These are phyloP conservation scores for Leccinum incarnatum DNA, from an alignment of 768 basidiomycete species.

Conservation along the genomic window DNA sequence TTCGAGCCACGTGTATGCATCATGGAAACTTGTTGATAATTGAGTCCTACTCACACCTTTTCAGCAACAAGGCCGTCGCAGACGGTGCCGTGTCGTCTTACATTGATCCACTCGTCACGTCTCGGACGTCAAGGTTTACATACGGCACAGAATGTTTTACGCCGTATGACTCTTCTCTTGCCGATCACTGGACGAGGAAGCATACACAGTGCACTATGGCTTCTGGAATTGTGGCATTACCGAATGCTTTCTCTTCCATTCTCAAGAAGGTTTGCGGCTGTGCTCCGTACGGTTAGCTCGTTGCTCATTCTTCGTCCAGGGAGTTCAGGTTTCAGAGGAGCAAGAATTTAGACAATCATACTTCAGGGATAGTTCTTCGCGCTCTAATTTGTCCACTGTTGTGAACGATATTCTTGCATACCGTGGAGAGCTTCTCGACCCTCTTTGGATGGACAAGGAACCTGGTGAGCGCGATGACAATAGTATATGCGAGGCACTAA, in stretches of 20 bases:
- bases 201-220: slow-evolving; percentile 16
- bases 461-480: slow-evolving; percentile 1
- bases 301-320: background rate
- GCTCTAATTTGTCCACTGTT: background rate
- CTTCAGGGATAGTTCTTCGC: background rate
- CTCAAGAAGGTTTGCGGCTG: slow-evolving; percentile 26
- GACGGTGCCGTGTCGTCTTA: too few relatives aligned
- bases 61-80: too few relatives aligned
- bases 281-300: background rate
- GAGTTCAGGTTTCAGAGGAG: slow-evolving; percentile 17
- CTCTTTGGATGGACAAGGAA: slow-evolving; percentile 14
- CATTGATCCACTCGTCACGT: too few relatives aligned
- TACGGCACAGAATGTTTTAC: too few relatives aligned
- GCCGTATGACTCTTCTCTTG: slow-evolving; percentile 16
- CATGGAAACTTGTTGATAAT: background rate
- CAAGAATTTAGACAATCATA: slow-evolving; percentile 17
- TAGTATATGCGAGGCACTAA: background rate
- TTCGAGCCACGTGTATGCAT: background rate
- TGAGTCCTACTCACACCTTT: too few relatives aligned
- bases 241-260: slow-evolving; percentile 37
- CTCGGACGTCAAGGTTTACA: too few relatives aligned
- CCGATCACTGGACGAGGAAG: slow-evolving; percentile 38
- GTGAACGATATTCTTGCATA: slow-evolving; percentile 11
- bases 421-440: slow-evolving; percentile 7
- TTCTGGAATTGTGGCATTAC: slow-evolving; percentile 32